Percentiles rank a stretch among this genome's conserved stretches.
These are phyloP conservation scores for Aspergillus versicolor DNA, from an alignment of 2,329 filamentous ascomycete species.

Conservation along the genomic window DNA sequence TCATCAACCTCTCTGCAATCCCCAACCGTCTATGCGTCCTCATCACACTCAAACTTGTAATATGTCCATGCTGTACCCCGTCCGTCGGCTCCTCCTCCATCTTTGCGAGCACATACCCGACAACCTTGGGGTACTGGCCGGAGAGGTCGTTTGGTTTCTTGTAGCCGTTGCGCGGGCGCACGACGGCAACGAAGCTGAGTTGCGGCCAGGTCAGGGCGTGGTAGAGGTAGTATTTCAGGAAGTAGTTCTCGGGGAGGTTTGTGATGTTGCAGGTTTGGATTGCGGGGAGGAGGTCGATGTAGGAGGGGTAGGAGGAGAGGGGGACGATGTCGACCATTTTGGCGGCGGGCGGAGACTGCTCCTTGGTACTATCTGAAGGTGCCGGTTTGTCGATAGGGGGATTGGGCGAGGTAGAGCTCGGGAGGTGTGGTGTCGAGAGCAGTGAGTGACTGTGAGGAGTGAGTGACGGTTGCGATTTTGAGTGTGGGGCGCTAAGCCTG, in stretches of 20 bases:
- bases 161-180: conserved; percentile 74
- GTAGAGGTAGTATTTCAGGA: conserved; percentile 99
- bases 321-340: conserved; percentile 52
- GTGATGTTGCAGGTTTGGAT: conserved; percentile 98
- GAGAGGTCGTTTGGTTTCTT: conserved; percentile 69
- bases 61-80: conserved; percentile 90
- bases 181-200: conserved; percentile 93
- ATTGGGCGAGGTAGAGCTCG: not conserved
- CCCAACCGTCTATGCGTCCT: conserved; percentile 87
- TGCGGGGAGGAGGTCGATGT: conserved; percentile 83
- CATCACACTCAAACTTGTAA: conserved; percentile 94
- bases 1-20: conserved; percentile 96
- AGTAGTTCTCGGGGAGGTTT: conserved; percentile 99
- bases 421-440: not conserved
- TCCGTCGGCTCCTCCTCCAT: conserved; percentile 98
- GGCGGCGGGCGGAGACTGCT: not conserved
- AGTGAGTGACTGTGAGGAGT: not conserved
- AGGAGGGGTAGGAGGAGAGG: conserved; percentile 46
- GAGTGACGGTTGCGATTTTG: not conserved
- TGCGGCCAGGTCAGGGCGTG: conserved; percentile 98
- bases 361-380: not conserved
- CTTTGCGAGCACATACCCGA: conserved; percentile 98
- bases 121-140: conserved; percentile 83
- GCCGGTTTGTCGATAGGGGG: not conserved
- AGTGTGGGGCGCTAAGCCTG: conserved; percentile 8